Conservation (phyloP, 495 filamentous ascomycete species). For the Aspergillus wentii region DNA sequence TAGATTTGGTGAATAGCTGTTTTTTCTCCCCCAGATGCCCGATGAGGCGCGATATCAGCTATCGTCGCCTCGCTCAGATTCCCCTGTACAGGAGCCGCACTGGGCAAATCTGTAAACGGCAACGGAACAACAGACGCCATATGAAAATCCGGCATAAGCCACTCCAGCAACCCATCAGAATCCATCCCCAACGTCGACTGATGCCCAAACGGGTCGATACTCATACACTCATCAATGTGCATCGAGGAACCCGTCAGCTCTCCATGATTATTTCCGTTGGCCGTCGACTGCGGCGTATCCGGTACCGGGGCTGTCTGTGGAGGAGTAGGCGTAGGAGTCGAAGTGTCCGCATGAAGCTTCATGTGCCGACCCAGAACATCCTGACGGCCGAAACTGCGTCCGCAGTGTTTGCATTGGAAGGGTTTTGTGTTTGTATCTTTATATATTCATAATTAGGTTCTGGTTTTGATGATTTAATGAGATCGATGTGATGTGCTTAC, state of each 20-base stretch:
- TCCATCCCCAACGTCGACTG: too few relatives aligned
- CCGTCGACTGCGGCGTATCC: not conserved
- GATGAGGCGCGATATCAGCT: too few relatives aligned
- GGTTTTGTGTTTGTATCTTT: slow-evolving; percentile 17
- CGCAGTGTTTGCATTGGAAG: slow-evolving; percentile 12
- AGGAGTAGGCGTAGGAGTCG: too few relatives aligned
- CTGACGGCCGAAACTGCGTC: slow-evolving; percentile 12
- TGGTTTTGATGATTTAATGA: not conserved
- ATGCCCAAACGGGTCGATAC: too few relatives aligned
- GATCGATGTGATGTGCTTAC: not conserved
- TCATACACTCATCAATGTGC: too few relatives aligned
- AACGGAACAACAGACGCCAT: slow-evolving; percentile 2
- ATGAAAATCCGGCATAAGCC: slow-evolving; percentile 12
- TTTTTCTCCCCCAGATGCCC: slow-evolving; percentile 4
- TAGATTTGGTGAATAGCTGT: slow-evolving; percentile 9
- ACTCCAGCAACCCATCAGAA: slow-evolving; percentile 8
- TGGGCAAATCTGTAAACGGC: slow-evolving; percentile 3
- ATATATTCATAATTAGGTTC: too few relatives aligned
- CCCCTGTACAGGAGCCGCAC: too few relatives aligned
- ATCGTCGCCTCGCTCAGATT: too few relatives aligned
- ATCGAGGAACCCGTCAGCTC: too few relatives aligned
- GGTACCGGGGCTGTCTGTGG: too few relatives aligned
- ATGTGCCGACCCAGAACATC: slow-evolving; percentile 13
- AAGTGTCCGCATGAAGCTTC: slow-evolving; percentile 5
- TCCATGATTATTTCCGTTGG: too few relatives aligned